Conservation (phyloP, 106 monocot species). For the Platanthera guangdongensis region DNA sequence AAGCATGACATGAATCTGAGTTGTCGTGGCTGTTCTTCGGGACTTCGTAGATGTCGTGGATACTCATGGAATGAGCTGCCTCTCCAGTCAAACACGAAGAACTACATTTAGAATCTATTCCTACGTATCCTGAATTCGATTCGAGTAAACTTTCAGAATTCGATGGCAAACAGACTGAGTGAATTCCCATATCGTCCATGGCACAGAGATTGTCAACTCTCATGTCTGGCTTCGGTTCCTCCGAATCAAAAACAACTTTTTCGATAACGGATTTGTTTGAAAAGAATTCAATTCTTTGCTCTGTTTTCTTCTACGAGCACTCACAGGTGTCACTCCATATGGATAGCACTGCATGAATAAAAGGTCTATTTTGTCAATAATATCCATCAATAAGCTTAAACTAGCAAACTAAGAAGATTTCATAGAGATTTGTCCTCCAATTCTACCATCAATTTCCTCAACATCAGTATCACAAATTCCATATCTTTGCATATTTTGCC, state of each 20-base stretch:
- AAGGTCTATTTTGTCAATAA: conserved; percentile 5
- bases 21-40: conserved; percentile 1
- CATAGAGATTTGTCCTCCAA: conserved; percentile 14
- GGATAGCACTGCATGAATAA: neutral
- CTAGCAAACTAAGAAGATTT: conserved; percentile 5
- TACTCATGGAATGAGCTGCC: neutral
- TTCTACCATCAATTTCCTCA: neutral
- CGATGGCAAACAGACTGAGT: neutral
- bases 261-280: neutral
- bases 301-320: conserved; percentile 7
- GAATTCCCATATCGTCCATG: neutral
- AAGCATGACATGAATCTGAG: neutral
- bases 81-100: conserved; percentile 3
- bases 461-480: conserved; percentile 4
- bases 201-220: too few relatives aligned
- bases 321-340: conserved; percentile 8
- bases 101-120: neutral
- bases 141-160: neutral
- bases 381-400: conserved; percentile 17
- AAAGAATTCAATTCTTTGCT: conserved; percentile 4
- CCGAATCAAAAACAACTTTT: conserved; percentile 7
- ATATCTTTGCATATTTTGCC: conserved; percentile 10
- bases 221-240: neutral
- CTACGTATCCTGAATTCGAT: neutral
- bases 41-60: conserved; percentile 19